Conservation (phyloP, 306 rosid species). For the Prunus campanulata region DNA sequence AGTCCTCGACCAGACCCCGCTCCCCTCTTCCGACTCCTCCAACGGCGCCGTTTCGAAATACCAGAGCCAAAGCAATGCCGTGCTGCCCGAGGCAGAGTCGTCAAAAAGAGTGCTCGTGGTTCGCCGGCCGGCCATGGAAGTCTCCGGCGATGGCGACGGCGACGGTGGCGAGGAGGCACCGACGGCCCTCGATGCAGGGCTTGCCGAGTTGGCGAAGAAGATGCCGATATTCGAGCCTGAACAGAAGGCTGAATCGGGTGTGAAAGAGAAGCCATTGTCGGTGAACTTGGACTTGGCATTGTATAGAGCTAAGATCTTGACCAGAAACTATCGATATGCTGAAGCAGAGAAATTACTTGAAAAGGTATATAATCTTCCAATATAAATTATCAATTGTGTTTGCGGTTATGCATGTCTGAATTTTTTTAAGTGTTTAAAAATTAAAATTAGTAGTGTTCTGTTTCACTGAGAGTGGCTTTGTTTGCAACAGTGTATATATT, state of each 20-base stretch:
- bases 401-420: background rate
- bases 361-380: slow-evolving; percentile 37
- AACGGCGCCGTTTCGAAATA: background rate
- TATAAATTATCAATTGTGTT: background rate
- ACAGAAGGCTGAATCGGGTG: slow-evolving; percentile 33
- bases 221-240: slow-evolving; percentile 80
- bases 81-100: slow-evolving; percentile 2
- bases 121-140: slow-evolving; percentile 79
- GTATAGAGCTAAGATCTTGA: slow-evolving; percentile 66
- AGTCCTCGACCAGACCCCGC: slow-evolving; percentile 32
- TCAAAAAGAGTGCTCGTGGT: slow-evolving; percentile 42
- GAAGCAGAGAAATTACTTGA: slow-evolving; percentile 65
- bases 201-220: slow-evolving; percentile 66
- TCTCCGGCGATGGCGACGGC: slow-evolving; percentile 34
- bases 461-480: background rate
- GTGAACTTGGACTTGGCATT: slow-evolving; percentile 90
- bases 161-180: slow-evolving; percentile 18
- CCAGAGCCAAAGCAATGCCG: slow-evolving; percentile 14
- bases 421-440: background rate
- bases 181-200: slow-evolving; percentile 48
- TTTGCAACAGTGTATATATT: slow-evolving; percentile 52
- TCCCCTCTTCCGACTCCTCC: slow-evolving; percentile 13
- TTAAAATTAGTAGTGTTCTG: background rate
- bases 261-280: slow-evolving; percentile 52
- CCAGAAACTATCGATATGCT: slow-evolving; percentile 45